Conservation (phyloP, 306 rosid genomes). For the Betula pendula region DNA sequence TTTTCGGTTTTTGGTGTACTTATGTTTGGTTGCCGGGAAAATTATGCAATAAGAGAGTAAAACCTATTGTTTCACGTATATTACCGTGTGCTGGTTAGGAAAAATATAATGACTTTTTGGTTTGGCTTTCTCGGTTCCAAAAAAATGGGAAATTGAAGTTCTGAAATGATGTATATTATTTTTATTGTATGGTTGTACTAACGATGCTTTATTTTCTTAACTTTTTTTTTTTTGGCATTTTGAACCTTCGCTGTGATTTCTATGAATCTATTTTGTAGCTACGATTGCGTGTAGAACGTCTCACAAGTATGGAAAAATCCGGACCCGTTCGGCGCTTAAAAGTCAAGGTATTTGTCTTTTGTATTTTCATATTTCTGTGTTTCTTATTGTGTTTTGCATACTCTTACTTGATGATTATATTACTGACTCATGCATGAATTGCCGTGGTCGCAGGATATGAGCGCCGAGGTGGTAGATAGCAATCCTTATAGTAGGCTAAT, state of each 20-base stretch:
- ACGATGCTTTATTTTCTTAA: not conserved
- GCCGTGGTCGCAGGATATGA: constrained; percentile 77
- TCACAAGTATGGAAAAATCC: constrained; percentile 50
- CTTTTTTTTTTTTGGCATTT: not conserved
- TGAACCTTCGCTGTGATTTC: constrained; percentile 9
- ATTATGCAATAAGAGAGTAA: not conserved
- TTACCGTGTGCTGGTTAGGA: not conserved
- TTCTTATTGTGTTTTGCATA: constrained; percentile 8
- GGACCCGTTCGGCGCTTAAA: constrained; percentile 64
- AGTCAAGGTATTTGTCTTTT: constrained; percentile 63
- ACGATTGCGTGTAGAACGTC: constrained; percentile 57
- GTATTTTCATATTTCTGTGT: not conserved
- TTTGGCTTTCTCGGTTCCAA: not conserved
- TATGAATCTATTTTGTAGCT: constrained; percentile 48
- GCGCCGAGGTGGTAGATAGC: constrained; percentile 93
- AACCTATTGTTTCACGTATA: not conserved
- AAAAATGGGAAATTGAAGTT: not conserved
- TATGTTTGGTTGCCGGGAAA: not conserved
- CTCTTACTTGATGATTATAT: constrained; percentile 1
- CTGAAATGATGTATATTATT: not conserved
- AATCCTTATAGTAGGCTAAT: constrained; percentile 97
- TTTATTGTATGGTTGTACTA: not conserved
- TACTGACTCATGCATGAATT: constrained; percentile 13
- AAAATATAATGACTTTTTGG: not conserved
- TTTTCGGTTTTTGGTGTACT: not conserved